Conservation (phyloP, 768 basidiomycete genomes). For the Pleurotus ostreatus region DNA sequence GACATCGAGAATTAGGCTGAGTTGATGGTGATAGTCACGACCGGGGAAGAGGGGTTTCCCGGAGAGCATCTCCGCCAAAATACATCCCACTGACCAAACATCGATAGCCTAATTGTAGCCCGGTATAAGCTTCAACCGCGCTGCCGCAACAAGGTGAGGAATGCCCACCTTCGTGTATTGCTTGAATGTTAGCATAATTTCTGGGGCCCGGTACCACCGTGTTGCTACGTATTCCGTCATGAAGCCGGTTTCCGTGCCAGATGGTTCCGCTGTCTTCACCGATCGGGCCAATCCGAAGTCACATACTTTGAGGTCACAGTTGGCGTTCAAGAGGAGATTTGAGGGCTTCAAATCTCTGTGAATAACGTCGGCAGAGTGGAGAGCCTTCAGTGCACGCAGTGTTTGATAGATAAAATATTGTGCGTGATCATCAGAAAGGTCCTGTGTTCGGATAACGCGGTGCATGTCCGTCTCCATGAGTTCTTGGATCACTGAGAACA, state of each 20-base stretch:
- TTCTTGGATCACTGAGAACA: conserved; percentile 73
- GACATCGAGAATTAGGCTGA: conserved; percentile 92
- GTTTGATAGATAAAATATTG: conserved; percentile 88
- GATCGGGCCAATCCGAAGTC: conserved; percentile 96
- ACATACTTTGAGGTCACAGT: conserved; percentile 92
- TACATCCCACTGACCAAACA: conserved; percentile 85
- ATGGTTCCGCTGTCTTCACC: conserved; percentile 80
- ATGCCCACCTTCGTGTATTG: conserved; percentile 83
- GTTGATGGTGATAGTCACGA: conserved; percentile 90
- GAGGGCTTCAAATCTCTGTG: conserved; percentile 97
- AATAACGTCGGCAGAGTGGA: conserved; percentile 95
- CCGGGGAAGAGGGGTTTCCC: conserved; percentile 97
- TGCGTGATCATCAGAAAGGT: conserved; percentile 92
- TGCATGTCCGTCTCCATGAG: conserved; percentile 97
- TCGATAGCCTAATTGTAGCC: conserved; percentile 61
- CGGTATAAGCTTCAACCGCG: conserved; percentile 14
- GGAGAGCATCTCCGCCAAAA: conserved; percentile 95
- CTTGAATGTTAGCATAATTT: conserved; percentile 99
- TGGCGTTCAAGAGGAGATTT: conserved; percentile 95
- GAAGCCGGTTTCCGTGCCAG: conserved; percentile 80
- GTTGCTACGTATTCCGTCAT: conserved; percentile 99
- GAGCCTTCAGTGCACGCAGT: conserved; percentile 89
- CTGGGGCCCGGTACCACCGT: conserved; percentile 94
- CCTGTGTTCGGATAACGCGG: conserved; percentile 92
- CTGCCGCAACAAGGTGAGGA: conserved; percentile 12